These are phyloP conservation scores for Spathaspora hagerdaliae DNA, from an alignment of 805 yeast species.

Conservation along the genomic window DNA sequence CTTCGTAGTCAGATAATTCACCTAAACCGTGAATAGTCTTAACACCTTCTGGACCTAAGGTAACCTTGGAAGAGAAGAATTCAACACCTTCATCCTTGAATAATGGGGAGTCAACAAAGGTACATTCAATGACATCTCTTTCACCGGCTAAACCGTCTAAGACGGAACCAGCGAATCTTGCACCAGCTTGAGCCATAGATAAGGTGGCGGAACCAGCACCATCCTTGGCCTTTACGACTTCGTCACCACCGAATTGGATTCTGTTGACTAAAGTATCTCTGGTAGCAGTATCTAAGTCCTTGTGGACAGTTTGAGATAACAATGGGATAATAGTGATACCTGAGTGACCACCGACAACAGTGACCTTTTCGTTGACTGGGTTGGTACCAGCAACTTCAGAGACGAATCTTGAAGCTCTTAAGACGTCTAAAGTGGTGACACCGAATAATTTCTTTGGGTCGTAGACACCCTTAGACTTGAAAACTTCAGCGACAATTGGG, in stretches of 20 bases:
- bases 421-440: slow-evolving; percentile 90
- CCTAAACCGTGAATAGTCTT: slow-evolving; percentile 78
- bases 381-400: slow-evolving; percentile 63
- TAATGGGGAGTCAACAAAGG: slow-evolving; percentile 78
- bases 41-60: slow-evolving; percentile 90
- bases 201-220: slow-evolving; percentile 94
- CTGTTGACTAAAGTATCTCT: slow-evolving; percentile 65
- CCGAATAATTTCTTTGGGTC: slow-evolving; percentile 91
- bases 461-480: slow-evolving; percentile 80
- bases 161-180: slow-evolving; percentile 64
- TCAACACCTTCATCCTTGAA: slow-evolving; percentile 87
- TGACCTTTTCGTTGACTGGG: slow-evolving; percentile 73
- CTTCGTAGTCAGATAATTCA: slow-evolving; percentile 70
- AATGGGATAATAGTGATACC: slow-evolving; percentile 95
- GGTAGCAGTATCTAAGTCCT: slow-evolving; percentile 39
- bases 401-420: slow-evolving; percentile 85
- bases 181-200: slow-evolving; percentile 93
- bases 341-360: slow-evolving; percentile 96
- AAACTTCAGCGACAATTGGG: slow-evolving; percentile 91
- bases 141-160: slow-evolving; percentile 63
- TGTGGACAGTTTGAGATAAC: slow-evolving; percentile 78
- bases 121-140: slow-evolving; percentile 59
- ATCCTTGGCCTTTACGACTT: slow-evolving; percentile 88
- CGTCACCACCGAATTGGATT: slow-evolving; percentile 96
- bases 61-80: slow-evolving; percentile 93